Percentiles rank a stretch among this genome's conserved stretches.
phyloP scores from a whole-genome alignment of 2,329 filamentous ascomycete genomes.

The Pyrenophora tritici-repentis region DNA sequence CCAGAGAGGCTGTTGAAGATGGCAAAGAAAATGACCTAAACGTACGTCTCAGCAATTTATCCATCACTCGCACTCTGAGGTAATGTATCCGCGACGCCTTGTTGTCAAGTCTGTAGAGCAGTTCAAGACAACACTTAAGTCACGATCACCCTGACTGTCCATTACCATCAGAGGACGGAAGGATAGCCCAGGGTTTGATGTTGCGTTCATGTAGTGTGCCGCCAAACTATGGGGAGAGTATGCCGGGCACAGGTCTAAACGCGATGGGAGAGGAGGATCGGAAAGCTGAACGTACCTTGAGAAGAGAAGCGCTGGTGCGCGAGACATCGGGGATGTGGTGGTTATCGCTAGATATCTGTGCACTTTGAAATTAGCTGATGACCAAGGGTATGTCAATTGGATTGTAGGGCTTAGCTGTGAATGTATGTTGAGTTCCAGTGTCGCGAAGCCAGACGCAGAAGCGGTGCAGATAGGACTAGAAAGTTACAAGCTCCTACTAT shows the following conservation, averaged over 20 bases:
- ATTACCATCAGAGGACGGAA: background rate
- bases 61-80: background rate
- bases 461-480: too few relatives aligned
- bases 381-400: too few relatives aligned
- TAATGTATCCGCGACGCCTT: background rate
- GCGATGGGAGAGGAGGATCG: background rate
- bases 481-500: too few relatives aligned
- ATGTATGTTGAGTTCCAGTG: too few relatives aligned
- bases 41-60: background rate
- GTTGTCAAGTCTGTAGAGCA: background rate
- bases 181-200: conserved; percentile 5
- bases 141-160: background rate
- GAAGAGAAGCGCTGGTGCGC: background rate
- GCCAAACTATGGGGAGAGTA: background rate
- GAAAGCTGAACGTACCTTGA: background rate
- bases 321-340: too few relatives aligned
- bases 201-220: background rate
- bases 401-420: too few relatives aligned
- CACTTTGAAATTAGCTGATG: too few relatives aligned
- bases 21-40: background rate
- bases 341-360: too few relatives aligned
- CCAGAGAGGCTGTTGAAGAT: too few relatives aligned
- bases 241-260: background rate
- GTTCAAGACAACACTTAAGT: background rate
- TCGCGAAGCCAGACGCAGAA: too few relatives aligned